Evolutionary conservation across 129 eudicot species (phyloP), one percentile per base, ranked within the genome.

Genomic region (Arctium minus): DNA sequence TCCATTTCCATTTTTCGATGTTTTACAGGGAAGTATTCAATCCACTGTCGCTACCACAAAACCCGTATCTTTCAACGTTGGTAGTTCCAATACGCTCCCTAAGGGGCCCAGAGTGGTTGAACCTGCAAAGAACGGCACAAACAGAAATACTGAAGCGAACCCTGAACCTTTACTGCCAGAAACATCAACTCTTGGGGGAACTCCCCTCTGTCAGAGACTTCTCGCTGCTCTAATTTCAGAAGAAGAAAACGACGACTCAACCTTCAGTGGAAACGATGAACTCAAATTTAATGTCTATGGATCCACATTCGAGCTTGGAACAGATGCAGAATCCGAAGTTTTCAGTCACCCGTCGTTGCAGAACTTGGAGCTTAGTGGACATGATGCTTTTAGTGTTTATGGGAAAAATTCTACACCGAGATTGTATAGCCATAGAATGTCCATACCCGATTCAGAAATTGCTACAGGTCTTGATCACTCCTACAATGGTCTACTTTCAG

Each of bases 191-290:
- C 65, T 64, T 3, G 75, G 74, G 53, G 82, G 73, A 79, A 74
- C 89, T 48, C 68, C 96, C 39, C 81, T 91, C n/a, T 92, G 82
- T 82, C 97, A 90, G 75, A 90, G 91, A 46, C 89, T 92, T 67
- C 86, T 92, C 75, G 87, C 94, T 81, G 91, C 97, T 80, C 38
- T 92, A 56, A 86, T 92, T 76, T 79, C 94, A 53, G 97, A 92
- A 80, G 97, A 89, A 80, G 94, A 84, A 77, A 79, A 85, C 78
- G 83, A 86, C 13, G 86, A 80, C 5, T 80, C 83, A 69, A 74
- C 73, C 46, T 81, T 48, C 38, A 81, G 79, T 27, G 83, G 83
- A 81, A 84, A 84, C 69, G 89, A 88, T 29, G 83, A 85, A 72
- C 32, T 71, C 31, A 72, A 77, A 35, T 72, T 71, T 39, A 81